Conservation (phyloP, 2,329 filamentous ascomycete species). For the Claviceps monticola region DNA sequence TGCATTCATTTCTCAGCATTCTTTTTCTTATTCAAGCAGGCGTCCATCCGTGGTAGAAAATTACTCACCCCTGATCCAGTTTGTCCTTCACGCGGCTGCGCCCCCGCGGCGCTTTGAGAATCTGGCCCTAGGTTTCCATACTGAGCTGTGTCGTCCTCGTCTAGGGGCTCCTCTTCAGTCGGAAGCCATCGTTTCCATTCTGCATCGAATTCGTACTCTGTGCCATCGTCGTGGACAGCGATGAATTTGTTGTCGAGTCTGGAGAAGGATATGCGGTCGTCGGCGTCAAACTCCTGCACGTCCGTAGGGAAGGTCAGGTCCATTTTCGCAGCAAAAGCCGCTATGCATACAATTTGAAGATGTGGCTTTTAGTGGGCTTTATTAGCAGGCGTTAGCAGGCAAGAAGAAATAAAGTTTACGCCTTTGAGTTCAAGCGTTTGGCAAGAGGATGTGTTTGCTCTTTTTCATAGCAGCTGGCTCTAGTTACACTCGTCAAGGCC, state of each 20-base stretch:
- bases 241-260: slow-evolving; percentile 69
- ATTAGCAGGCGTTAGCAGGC: not conserved
- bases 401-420: not conserved
- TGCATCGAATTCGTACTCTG: slow-evolving; percentile 72
- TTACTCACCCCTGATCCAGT: slow-evolving; percentile 29
- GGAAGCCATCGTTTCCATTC: slow-evolving; percentile 62
- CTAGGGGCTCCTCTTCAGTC: slow-evolving; percentile 30
- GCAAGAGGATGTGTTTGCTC: no score
- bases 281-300: slow-evolving; percentile 55
- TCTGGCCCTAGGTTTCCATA: not conserved
- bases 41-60: no score
- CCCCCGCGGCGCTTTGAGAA: slow-evolving; percentile 15
- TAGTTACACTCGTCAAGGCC: no score
- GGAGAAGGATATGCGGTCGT: slow-evolving; percentile 80
- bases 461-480: no score
- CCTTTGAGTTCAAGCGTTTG: not conserved
- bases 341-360: not conserved
- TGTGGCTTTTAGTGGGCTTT: not conserved
- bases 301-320: slow-evolving; percentile 40
- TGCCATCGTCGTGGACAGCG: slow-evolving; percentile 70
- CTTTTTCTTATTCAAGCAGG: not conserved
- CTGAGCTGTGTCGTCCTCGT: slow-evolving; percentile 18
- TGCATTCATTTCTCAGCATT: not conserved
- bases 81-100: slow-evolving; percentile 28
- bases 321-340: slow-evolving; percentile 12